phyloP scores from a whole-genome alignment of 768 basidiomycete genomes.

The Boletus coccyginus region DNA sequence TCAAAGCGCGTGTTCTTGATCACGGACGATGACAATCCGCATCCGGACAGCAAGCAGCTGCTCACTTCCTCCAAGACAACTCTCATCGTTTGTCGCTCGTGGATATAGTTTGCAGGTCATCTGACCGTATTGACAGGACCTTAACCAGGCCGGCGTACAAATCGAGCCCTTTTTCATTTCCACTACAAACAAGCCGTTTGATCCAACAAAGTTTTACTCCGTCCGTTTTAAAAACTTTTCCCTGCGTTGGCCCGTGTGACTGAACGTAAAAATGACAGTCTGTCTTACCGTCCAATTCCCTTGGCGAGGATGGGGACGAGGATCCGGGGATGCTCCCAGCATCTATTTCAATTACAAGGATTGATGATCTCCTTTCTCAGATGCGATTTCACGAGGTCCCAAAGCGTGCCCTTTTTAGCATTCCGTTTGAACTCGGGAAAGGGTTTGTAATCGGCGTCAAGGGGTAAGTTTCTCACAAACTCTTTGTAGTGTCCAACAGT shows the following conservation, averaged over 20 bases:
- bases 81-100: conserved; percentile 47
- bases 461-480: conserved; percentile 48
- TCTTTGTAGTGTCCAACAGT: neutral
- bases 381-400: conserved; percentile 81
- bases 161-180: conserved; percentile 91
- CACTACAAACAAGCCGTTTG: conserved; percentile 62
- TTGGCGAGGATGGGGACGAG: conserved; percentile 40
- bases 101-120: neutral
- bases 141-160: conserved; percentile 72
- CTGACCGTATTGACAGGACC: conserved; percentile 51
- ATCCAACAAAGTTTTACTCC: conserved; percentile 73
- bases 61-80: conserved; percentile 71
- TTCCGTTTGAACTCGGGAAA: conserved; percentile 77
- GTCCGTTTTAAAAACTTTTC: conserved; percentile 39
- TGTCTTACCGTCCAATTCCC: conserved; percentile 52
- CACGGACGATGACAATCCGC: conserved; percentile 63
- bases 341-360: conserved; percentile 71
- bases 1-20: conserved; percentile 93
- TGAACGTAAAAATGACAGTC: conserved; percentile 39
- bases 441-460: conserved; percentile 78
- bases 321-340: conserved; percentile 58
- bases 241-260: neutral
- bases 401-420: conserved; percentile 78
- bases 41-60: conserved; percentile 54
- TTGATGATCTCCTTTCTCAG: conserved; percentile 74